Base-by-base conservation (phyloP, 1,284 basidiomycete species). In the Leccinum griseonigrum region DNA sequence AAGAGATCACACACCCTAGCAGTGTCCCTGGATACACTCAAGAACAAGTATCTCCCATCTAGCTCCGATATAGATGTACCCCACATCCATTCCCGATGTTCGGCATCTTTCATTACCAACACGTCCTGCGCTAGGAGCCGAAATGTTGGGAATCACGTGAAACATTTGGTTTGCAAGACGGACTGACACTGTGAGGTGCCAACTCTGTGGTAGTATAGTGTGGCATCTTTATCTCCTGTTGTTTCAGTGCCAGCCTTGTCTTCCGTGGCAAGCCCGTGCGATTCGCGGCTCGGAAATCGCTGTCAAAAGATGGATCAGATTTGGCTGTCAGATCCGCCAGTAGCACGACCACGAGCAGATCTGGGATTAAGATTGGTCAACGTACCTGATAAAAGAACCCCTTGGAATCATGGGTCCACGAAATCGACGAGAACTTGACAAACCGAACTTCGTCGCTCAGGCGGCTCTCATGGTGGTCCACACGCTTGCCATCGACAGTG, bases 301-400 rank as follows among this genome's bases (percentile, higher is more conserved):
- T 78, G 63, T 51, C 56, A 56, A 14, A 56, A 54, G 53, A 18
- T 26, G 28, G 14, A 28, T 46, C 36, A 63, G 55, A 55, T 60
- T 18, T 32, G 10, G 22, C 8, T 38, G 18, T 59, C 48, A 40
- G 61, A 58, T 63, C 22, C 26, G n/a, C 26, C 51, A 57, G 48
- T 54, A 16, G n/a, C 16, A 22, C 18, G 31, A 48, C 22, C 18
- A 56, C 26, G 4, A 51, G 40, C 10, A 52, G 54, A 48, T 32
- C 26, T 57, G 28, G 43, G 18, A 50, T 4, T 52, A 38, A 8
- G 46, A 58, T 22, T 28, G 16, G 31, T 18, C 5, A 48, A 66
- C 70, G 52, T 65, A 88, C 89, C 78, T 92, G 90, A 73, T 94
- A 94, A 76, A 92, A 91, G 74, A 94, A 92, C 1, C 91, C 91